These are phyloP conservation scores for Ceratobasidium sp. DNA, from an alignment of 1,284 basidiomycete genomes.

Conservation along the genomic window DNA sequence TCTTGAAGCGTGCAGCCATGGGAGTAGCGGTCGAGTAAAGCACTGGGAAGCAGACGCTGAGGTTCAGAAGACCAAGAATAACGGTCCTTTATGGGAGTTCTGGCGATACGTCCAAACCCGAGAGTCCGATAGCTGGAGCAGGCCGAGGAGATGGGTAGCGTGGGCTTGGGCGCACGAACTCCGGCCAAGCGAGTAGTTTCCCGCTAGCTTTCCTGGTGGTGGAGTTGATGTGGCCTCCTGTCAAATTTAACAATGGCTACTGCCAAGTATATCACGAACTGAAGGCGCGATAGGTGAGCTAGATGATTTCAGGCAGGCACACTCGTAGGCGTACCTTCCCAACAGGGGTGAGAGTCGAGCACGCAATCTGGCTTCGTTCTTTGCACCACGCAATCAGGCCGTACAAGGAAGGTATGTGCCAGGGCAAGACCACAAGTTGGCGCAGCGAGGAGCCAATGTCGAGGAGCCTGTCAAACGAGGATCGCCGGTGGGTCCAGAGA, in stretches of 20 bases:
- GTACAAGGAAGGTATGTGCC: constrained; percentile 18
- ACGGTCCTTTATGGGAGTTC: constrained; percentile 13
- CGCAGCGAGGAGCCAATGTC: background rate
- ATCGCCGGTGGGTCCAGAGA: background rate
- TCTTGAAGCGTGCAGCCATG: constrained; percentile 44
- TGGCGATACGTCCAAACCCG: constrained; percentile 11
- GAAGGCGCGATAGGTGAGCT: constrained; percentile 23
- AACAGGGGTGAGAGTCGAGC: constrained; percentile 37
- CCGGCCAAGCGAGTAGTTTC: constrained; percentile 7
- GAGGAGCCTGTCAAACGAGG: constrained; percentile 27
- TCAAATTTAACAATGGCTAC: constrained; percentile 22
- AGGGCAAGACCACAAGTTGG: background rate
- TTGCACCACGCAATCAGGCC: constrained; percentile 25
- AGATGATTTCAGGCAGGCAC: constrained; percentile 29
- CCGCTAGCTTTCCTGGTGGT: background rate
- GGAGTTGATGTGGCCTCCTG: background rate
- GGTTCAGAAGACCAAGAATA: constrained; percentile 18
- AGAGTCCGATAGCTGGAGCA: constrained; percentile 21
- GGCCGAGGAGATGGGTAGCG: constrained; percentile 3
- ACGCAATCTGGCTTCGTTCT: constrained; percentile 15
- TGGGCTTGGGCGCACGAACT: constrained; percentile 13
- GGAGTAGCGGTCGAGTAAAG: background rate
- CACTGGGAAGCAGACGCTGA: constrained; percentile 9
- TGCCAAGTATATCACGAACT: constrained; percentile 8
- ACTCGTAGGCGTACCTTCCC: constrained; percentile 2